phyloP scores from a whole-genome alignment of 2,329 filamentous ascomycete genomes.

The Alternaria incomplexa region DNA sequence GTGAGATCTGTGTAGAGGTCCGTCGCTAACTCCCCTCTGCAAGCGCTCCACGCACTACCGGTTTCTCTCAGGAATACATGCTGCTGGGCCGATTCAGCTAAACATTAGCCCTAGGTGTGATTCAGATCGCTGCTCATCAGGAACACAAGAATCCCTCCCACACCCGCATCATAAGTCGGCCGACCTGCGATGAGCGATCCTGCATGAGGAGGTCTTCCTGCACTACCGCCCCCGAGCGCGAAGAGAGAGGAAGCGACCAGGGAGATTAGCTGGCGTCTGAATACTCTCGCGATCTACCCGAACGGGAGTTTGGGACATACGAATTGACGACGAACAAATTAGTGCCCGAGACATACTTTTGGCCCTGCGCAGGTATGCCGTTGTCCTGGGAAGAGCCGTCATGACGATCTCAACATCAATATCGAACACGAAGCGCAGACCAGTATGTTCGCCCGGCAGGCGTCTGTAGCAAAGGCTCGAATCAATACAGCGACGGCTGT shows the following conservation, averaged over 20 bases:
- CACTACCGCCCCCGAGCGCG: neutral
- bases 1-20: constrained; percentile 48
- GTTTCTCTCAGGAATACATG: constrained; percentile 10
- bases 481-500: neutral
- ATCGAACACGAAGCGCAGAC: neutral
- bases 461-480: neutral
- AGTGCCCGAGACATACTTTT: neutral
- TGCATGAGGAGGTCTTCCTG: neutral
- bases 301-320: neutral
- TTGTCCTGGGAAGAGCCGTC: neutral
- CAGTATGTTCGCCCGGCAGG: neutral
- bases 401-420: neutral
- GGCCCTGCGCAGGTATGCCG: neutral
- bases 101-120: neutral
- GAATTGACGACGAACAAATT: neutral
- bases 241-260: neutral
- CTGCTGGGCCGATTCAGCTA: neutral
- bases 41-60: constrained; percentile 22
- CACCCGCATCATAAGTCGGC: neutral
- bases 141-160: neutral
- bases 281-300: neutral
- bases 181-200: neutral
- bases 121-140: neutral
- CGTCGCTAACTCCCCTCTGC: constrained; percentile 49
- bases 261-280: neutral